phyloP scores from a whole-genome alignment of 2,329 filamentous ascomycete species.

The Mycosphaerella sp. region DNA sequence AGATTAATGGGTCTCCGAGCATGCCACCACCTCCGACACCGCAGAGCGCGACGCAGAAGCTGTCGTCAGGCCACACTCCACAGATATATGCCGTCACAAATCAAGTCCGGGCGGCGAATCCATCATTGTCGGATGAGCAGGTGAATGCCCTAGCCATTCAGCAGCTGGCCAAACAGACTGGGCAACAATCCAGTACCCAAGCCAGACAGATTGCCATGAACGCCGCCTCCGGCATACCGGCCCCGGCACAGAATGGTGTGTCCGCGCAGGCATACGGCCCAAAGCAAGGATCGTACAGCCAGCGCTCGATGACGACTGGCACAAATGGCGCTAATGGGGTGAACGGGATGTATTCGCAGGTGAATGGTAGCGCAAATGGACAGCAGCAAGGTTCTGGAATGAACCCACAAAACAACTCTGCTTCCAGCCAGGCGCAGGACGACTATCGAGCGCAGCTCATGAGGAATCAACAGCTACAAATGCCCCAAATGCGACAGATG shows the following conservation, averaged over 20 bases:
- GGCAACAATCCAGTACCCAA: constrained; percentile 26
- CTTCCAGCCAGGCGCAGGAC: constrained; percentile 16
- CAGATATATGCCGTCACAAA: constrained; percentile 50
- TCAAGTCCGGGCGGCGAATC: constrained; percentile 48
- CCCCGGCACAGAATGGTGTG: constrained; percentile 11
- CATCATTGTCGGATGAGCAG: constrained; percentile 49
- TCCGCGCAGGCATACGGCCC: constrained; percentile 26
- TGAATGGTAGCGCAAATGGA: constrained; percentile 12
- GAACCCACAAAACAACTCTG: constrained; percentile 19
- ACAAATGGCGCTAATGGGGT: constrained; percentile 7
- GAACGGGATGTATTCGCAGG: constrained; percentile 10
- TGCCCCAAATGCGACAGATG: constrained; percentile 27
- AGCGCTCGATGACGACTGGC: constrained; percentile 18
- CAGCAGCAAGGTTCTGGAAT: constrained; percentile 16
- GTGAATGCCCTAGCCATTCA: constrained; percentile 49
- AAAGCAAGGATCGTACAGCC: constrained; percentile 22
- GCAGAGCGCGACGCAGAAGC: constrained; percentile 38
- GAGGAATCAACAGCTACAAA: constrained; percentile 29
- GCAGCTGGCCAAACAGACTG: constrained; percentile 32
- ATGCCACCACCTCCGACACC: constrained; percentile 36
- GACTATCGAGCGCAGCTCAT: constrained; percentile 31
- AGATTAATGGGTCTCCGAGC: constrained; percentile 32
- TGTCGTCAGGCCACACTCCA: constrained; percentile 50
- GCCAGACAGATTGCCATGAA: constrained; percentile 36
- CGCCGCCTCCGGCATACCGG: constrained; percentile 33